Percentiles rank a stretch among this genome's conserved stretches.
Conservation (phyloP, 2,329 filamentous ascomycete species). For the Penicillium sp. region DNA sequence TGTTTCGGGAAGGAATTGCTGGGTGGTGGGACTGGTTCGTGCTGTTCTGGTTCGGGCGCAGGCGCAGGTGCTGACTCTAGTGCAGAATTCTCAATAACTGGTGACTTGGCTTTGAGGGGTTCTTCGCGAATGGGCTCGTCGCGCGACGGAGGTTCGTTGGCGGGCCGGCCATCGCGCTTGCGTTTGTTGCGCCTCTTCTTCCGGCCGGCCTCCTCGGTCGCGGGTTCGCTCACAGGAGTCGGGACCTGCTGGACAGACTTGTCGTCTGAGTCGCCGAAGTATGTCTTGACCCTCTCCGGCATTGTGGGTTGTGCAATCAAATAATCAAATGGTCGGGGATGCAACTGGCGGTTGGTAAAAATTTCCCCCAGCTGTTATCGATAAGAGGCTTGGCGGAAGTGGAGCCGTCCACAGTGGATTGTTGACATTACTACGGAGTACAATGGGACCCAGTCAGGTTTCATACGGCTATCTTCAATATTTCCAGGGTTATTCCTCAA, state of each 20-base stretch:
- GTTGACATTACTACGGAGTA: too few species aligned
- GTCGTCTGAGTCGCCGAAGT: constrained; percentile 42
- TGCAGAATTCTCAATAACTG: not conserved
- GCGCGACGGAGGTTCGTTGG: constrained; percentile 11
- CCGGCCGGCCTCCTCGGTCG: constrained; percentile 12
- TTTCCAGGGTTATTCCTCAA: too few species aligned
- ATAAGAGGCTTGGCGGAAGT: too few species aligned
- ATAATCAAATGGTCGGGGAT: not conserved
- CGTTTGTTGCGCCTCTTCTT: constrained; percentile 37
- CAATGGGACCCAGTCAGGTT: too few species aligned
- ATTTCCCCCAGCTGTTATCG: too few species aligned
- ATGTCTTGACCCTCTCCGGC: constrained; percentile 48
- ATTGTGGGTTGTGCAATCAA: constrained; percentile 33
- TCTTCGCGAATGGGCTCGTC: constrained; percentile 9
- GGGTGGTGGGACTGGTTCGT: not conserved
- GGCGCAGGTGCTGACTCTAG: not conserved
- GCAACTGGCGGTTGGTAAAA: not conserved
- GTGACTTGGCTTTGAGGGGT: not conserved
- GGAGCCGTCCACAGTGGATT: too few species aligned
- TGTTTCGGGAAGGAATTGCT: constrained; percentile 5
- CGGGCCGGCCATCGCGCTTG: constrained; percentile 35
- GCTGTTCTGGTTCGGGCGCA: not conserved
- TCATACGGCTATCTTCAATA: too few species aligned
- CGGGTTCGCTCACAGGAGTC: constrained; percentile 9
- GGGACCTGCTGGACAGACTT: constrained; percentile 19